phyloP scores from a whole-genome alignment of 495 filamentous ascomycete genomes.

The Cairneyella variabilis region DNA sequence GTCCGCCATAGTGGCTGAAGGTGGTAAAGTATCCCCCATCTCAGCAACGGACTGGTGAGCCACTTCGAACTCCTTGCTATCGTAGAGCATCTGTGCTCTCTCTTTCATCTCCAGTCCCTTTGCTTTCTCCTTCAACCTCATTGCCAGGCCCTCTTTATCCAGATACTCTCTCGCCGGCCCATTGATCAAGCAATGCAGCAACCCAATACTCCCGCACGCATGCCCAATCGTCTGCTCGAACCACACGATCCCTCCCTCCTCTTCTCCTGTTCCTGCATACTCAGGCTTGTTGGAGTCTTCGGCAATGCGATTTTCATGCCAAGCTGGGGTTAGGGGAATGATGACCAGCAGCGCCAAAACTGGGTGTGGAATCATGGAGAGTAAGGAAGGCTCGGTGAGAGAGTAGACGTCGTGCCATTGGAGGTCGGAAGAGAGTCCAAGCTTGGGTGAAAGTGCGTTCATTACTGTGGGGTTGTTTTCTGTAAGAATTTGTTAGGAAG shows the following conservation, averaged over 20 bases:
- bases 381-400: constrained; percentile 18
- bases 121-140: constrained; percentile 41
- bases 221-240: constrained; percentile 84
- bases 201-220: constrained; percentile 75
- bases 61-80: constrained; percentile 62
- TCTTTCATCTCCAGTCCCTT: constrained; percentile 42
- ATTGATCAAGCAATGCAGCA: constrained; percentile 72
- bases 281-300: constrained; percentile 42
- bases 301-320: constrained; percentile 56
- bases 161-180: constrained; percentile 46
- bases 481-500: background rate
- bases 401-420: constrained; percentile 58
- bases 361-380: constrained; percentile 75
- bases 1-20: constrained; percentile 38
- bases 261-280: constrained; percentile 27
- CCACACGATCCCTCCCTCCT: constrained; percentile 66
- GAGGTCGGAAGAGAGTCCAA: constrained; percentile 63
- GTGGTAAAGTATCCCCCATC: constrained; percentile 62
- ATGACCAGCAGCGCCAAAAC: constrained; percentile 77
- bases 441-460: constrained; percentile 64
- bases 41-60: constrained; percentile 65
- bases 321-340: constrained; percentile 67
- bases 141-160: constrained; percentile 41
- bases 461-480: constrained; percentile 72
- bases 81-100: constrained; percentile 68